A percentile compares a stretch with the other conserved stretches of the same genome.
Conservation (phyloP, 371 early-diverging fungal species). For the Mucor irregularis region DNA sequence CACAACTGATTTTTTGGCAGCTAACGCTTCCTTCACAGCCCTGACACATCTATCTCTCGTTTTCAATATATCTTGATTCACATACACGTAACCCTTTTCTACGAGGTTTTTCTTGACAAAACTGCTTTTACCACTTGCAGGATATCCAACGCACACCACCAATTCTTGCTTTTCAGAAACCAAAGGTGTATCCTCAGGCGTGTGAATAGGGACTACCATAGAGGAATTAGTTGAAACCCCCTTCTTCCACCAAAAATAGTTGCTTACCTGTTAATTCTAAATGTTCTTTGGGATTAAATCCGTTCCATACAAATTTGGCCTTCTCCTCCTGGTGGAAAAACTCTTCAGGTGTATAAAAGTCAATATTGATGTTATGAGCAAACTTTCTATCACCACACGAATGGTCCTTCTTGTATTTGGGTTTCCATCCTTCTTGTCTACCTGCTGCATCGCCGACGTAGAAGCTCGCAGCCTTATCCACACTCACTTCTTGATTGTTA, state of each 20-base stretch:
- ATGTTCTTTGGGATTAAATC: slow-evolving; percentile 59
- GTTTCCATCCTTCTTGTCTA: slow-evolving; percentile 65
- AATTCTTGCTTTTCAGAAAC: slow-evolving; percentile 42
- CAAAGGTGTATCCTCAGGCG: slow-evolving; percentile 6
- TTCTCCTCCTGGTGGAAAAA: slow-evolving; percentile 61
- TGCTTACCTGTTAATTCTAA: slow-evolving; percentile 9
- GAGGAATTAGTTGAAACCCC: not conserved
- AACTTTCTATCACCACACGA: slow-evolving; percentile 85
- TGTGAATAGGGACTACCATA: slow-evolving; percentile 5
- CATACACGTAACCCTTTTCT: slow-evolving; percentile 66
- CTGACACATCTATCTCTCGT: slow-evolving; percentile 72
- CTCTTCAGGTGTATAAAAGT: slow-evolving; percentile 86
- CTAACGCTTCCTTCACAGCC: slow-evolving; percentile 53
- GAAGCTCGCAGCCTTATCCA: slow-evolving; percentile 58
- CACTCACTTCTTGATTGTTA: slow-evolving; percentile 36
- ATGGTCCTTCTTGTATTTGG: slow-evolving; percentile 66
- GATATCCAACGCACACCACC: slow-evolving; percentile 79
- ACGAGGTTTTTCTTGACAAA: slow-evolving; percentile 66
- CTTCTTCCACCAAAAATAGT: not conserved
- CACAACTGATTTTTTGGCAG: slow-evolving; percentile 58
- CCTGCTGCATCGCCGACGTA: slow-evolving; percentile 95
- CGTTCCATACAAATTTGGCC: slow-evolving; percentile 51
- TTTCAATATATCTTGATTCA: slow-evolving; percentile 83
- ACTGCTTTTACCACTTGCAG: slow-evolving; percentile 86
- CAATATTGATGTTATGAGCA: slow-evolving; percentile 73